Base-by-base conservation (phyloP, 2,329 filamentous ascomycete species). In the Aspergillus ochraceoroseus region DNA sequence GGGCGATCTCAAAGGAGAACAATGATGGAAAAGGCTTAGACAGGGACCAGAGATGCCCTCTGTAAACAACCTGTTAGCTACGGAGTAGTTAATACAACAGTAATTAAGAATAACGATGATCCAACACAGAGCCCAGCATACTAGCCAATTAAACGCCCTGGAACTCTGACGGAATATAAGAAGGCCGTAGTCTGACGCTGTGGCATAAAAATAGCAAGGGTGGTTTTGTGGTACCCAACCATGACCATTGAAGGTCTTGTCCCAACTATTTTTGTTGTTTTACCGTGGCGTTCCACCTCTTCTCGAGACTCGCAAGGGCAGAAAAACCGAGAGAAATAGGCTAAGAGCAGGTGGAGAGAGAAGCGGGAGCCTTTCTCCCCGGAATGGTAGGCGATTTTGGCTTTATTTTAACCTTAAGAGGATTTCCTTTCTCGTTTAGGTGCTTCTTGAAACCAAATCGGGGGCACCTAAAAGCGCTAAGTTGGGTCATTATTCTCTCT, bases 361-460 rank as follows among this genome's bases (percentile, higher is more conserved):
- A 9, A n/a, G n/a, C n/a, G 20, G 30, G 33, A 42, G 32, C 32
- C 17, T 31, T 31, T 32, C 30, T 35, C 15, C 29, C 19, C 26
- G 31, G 29, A 36, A 31, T 9, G 8, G 30, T 15, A 39, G 13
- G 14, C 19, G 26, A 18, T 12, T 25, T 25, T 29, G 33, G 32
- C 30, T 32, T 30, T 26, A 41, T 30, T 41, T 32, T 35, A 36
- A 25, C 29, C 30, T 14, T 13, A n/a, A n/a, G n/a, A n/a, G n/a
- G n/a, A 35, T 44, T 44, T 39, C 41, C 41, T 35, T 44, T 44
- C 41, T 44, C 25, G 41, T 32, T 35, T 37, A 44, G 35, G 20
- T 44, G 41, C 41, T 44, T 38, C 31, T 17, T 29, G 13, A n/a
- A 25, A 28, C 41, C 26, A 19, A 20, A 35, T 39, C 35, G 18